These are phyloP conservation scores for Saksenaea oblongispora DNA, from an alignment of 371 early-diverging fungal species.

Conservation along the genomic window DNA sequence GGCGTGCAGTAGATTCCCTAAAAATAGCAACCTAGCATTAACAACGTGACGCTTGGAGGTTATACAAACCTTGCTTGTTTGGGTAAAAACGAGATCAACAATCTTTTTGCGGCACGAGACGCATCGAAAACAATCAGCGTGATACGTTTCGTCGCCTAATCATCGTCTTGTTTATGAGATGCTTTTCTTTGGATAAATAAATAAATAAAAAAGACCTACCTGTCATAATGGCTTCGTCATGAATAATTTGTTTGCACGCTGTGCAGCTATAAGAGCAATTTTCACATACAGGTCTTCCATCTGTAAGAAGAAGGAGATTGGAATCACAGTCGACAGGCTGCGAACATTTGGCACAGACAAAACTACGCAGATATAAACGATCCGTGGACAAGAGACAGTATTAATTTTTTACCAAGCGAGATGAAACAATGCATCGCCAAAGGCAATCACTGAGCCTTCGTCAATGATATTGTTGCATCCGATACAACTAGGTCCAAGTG, in stretches of 20 bases:
- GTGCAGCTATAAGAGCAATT: slow-evolving; percentile 85
- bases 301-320: slow-evolving; percentile 74
- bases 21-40: slow-evolving; percentile 1
- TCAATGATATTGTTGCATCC: slow-evolving; percentile 72
- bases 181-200: background rate
- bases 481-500: slow-evolving; percentile 53
- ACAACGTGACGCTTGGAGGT: background rate
- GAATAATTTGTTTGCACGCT: slow-evolving; percentile 75
- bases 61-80: slow-evolving; percentile 67
- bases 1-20: slow-evolving; percentile 52
- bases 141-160: slow-evolving; percentile 81
- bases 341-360: slow-evolving; percentile 76
- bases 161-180: background rate
- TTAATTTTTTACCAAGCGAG: slow-evolving; percentile 76
- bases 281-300: slow-evolving; percentile 82
- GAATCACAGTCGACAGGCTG: slow-evolving; percentile 74
- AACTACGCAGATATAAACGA: slow-evolving; percentile 43
- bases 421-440: slow-evolving; percentile 81
- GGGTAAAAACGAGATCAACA: slow-evolving; percentile 78
- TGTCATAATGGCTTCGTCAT: slow-evolving; percentile 88
- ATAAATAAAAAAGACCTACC: slow-evolving; percentile 40
- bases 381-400: too few species aligned
- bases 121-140: slow-evolving; percentile 85
- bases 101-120: slow-evolving; percentile 70
- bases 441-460: slow-evolving; percentile 78